Percentiles rank a stretch among this genome's conserved stretches.
These are phyloP conservation scores for Schoenoplectus tabernaemontani DNA, from an alignment of 202 grass and related monocot species.

Conservation along the genomic window DNA sequence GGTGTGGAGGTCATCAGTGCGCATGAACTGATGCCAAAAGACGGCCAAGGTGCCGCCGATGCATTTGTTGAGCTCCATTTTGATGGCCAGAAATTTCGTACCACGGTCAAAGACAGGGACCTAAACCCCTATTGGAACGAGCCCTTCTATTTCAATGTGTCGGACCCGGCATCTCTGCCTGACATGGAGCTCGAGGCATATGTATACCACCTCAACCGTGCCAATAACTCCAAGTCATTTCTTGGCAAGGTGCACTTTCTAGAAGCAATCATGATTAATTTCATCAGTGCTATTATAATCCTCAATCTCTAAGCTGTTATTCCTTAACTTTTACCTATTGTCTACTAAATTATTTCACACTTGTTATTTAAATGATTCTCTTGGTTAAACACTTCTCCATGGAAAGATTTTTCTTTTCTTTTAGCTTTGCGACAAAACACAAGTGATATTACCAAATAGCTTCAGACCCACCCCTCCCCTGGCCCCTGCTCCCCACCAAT, in stretches of 20 bases:
- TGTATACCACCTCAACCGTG: constrained; percentile 54
- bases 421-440: background rate
- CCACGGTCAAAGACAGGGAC: constrained; percentile 58
- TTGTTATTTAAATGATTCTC: background rate
- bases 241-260: constrained; percentile 42
- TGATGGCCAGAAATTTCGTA: constrained; percentile 66
- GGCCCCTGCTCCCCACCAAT: background rate
- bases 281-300: background rate
- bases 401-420: background rate
- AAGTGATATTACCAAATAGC: background rate
- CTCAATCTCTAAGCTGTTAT: background rate
- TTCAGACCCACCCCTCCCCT: background rate
- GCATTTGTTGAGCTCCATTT: constrained; percentile 63
- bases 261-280: background rate
- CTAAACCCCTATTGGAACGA: constrained; percentile 82
- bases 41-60: constrained; percentile 40
- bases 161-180: constrained; percentile 50
- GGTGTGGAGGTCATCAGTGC: constrained; percentile 58
- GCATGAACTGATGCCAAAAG: constrained; percentile 48
- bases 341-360: background rate
- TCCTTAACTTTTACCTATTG: background rate
- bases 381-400: background rate
- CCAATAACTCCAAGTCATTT: constrained; percentile 39
- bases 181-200: constrained; percentile 54
- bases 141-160: constrained; percentile 73